phyloP scores from a whole-genome alignment of 164 flowering plant genomes.

The Akebia trifoliata region DNA sequence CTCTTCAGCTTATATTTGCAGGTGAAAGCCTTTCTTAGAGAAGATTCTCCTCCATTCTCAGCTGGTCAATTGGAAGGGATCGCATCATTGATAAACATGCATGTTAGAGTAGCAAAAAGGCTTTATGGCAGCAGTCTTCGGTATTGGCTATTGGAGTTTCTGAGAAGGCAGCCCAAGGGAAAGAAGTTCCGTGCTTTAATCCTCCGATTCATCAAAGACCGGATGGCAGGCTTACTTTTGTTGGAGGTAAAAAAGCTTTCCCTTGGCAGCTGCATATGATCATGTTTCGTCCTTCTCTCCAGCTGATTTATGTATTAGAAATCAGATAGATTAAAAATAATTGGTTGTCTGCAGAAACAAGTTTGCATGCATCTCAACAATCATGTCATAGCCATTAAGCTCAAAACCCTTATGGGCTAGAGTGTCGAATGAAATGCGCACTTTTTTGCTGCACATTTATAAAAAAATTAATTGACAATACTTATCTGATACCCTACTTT shows the following conservation, averaged over 20 bases:
- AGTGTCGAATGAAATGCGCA: too few species aligned
- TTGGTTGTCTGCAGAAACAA: too few species aligned
- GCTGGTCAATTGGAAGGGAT: constrained; percentile 89
- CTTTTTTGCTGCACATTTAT: too few species aligned
- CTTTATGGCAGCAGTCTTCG: constrained; percentile 61
- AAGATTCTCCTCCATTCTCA: constrained; percentile 67
- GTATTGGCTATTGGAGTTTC: constrained; percentile 85
- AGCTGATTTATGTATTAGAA: too few species aligned
- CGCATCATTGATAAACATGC: constrained; percentile 54
- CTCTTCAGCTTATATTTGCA: constrained; percentile 19
- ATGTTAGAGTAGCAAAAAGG: constrained; percentile 46
- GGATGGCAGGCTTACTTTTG: constrained; percentile 65
- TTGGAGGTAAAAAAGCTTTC: constrained; percentile 47
- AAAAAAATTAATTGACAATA: too few species aligned
- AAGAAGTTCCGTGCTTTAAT: constrained; percentile 65
- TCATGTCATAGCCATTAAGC: too few species aligned
- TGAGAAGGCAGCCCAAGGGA: constrained; percentile 76
- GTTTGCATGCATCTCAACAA: too few species aligned
- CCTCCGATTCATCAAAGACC: constrained; percentile 83
- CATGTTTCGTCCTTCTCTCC: too few species aligned
- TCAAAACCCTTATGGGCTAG: too few species aligned
- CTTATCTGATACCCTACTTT: too few species aligned
- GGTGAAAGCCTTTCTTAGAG: constrained; percentile 86
- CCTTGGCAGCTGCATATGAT: neutral
- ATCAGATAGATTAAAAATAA: too few species aligned